Conservation (phyloP, 2,329 filamentous ascomycete species). For the Coniochaeta ligniaria region DNA sequence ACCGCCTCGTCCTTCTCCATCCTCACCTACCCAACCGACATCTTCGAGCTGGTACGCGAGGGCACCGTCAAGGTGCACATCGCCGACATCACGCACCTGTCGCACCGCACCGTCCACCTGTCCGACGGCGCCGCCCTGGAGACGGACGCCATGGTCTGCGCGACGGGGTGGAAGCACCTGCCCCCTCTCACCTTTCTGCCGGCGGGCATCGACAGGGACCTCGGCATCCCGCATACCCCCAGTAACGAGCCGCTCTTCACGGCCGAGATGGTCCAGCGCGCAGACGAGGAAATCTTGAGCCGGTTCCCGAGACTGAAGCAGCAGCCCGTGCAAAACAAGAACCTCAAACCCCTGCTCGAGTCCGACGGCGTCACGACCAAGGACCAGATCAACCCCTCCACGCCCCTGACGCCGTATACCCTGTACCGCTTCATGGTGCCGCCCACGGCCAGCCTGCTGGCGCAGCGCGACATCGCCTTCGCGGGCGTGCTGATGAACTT, state of each 20-base stretch:
- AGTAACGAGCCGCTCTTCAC: conserved; percentile 22
- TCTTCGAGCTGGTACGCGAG: conserved; percentile 47
- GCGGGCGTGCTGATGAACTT: conserved; percentile 36
- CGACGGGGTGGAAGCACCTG: conserved; percentile 51
- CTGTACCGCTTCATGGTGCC: conserved; percentile 42
- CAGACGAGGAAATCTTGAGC: conserved; percentile 45
- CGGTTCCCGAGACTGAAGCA: conserved; percentile 44
- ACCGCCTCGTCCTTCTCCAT: conserved; percentile 50
- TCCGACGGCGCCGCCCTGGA: conserved; percentile 37
- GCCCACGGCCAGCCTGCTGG: conserved; percentile 26
- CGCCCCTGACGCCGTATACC: conserved; percentile 28
- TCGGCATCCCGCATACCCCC: conserved; percentile 39
- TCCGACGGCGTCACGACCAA: conserved; percentile 27
- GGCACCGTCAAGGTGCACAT: conserved; percentile 45
- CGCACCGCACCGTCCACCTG: conserved; percentile 39
- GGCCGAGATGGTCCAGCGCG: conserved; percentile 28
- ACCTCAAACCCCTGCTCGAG: conserved; percentile 33
- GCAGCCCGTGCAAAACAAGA: conserved; percentile 41
- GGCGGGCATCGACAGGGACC: conserved; percentile 33
- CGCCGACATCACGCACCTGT: conserved; percentile 40
- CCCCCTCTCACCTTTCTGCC: conserved; percentile 46
- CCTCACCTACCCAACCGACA: conserved; percentile 50
- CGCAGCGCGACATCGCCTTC: conserved; percentile 35
- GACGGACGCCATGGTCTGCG: conserved; percentile 45
- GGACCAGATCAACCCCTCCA: conserved; percentile 18